A percentile compares a stretch with the other conserved stretches of the same genome.
These are phyloP conservation scores for Croton setiger DNA, from an alignment of 441 rosid species.

Conservation along the genomic window DNA sequence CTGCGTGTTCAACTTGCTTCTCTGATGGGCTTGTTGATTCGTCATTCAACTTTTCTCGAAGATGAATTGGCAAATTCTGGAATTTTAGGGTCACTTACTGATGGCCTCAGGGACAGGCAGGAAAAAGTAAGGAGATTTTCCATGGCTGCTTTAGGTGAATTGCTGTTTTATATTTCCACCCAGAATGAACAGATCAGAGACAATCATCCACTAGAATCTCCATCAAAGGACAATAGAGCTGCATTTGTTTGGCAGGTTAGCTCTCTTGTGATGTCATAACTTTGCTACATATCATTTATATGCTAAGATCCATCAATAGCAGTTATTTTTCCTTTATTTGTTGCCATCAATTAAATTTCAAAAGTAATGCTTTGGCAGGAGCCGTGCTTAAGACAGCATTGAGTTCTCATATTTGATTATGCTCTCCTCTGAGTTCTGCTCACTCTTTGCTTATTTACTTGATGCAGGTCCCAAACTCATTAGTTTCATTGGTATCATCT, in stretches of 20 bases:
- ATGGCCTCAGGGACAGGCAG: conserved; percentile 91
- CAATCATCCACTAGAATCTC: conserved; percentile 65
- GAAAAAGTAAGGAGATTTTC: conserved; percentile 93
- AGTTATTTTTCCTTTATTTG: neutral
- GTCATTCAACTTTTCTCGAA: conserved; percentile 81
- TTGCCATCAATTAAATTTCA: neutral
- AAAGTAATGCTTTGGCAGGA: neutral
- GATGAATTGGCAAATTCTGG: conserved; percentile 92
- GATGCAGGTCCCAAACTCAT: conserved; percentile 81
- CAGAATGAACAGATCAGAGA: conserved; percentile 76
- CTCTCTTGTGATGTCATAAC: conserved; percentile 14
- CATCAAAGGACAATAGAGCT: conserved; percentile 69
- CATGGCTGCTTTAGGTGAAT: conserved; percentile 97
- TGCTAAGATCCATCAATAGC: neutral
- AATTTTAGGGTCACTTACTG: conserved; percentile 78
- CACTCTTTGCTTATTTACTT: conserved; percentile 15
- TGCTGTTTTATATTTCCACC: conserved; percentile 91
- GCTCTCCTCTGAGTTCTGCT: conserved; percentile 17
- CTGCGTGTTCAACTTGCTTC: conserved; percentile 94
- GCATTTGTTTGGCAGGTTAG: conserved; percentile 90
- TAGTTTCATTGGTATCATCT: conserved; percentile 87
- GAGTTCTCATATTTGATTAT: conserved; percentile 7
- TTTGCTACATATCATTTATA: conserved; percentile 2
- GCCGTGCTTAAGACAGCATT: conserved; percentile 12
- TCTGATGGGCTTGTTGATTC: conserved; percentile 81